A percentile compares a stretch with the other conserved stretches of the same genome.
phyloP scores from a whole-genome alignment of 257 asterid genomes.

The Verbascum thapsus region DNA sequence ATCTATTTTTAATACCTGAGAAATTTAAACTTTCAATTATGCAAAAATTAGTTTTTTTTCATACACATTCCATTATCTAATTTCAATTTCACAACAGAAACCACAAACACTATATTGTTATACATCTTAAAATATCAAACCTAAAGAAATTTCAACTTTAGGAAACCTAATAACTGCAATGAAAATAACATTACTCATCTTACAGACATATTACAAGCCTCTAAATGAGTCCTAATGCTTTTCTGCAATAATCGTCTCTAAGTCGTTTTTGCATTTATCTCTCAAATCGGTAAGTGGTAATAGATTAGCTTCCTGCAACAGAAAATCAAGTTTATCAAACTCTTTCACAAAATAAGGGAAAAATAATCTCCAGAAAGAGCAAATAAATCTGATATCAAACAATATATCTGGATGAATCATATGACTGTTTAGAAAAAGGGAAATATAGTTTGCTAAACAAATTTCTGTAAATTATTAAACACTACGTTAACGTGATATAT shows the following conservation, averaged over 20 bases:
- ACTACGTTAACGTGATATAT: neutral
- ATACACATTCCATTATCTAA: no score
- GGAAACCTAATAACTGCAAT: neutral
- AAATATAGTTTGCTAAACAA: neutral
- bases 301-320: constrained; percentile 63
- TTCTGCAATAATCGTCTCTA: constrained; percentile 44
- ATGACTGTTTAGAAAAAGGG: neutral
- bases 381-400: neutral
- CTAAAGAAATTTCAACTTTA: constrained; percentile 2
- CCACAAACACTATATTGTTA: constrained; percentile 12
- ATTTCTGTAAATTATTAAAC: neutral
- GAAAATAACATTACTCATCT: constrained; percentile 17
- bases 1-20: no score
- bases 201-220: constrained; percentile 31
- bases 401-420: neutral
- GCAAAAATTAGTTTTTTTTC: no score
- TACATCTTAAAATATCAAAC: constrained; percentile 22
- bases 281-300: constrained; percentile 55
- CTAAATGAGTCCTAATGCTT: constrained; percentile 34
- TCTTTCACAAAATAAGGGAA: no score
- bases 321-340: neutral
- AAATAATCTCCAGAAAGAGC: neutral
- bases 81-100: constrained; percentile 11
- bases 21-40: no score
- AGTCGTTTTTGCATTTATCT: constrained; percentile 60